Evolutionary conservation across 1,284 basidiomycete genomes (phyloP).

Genomic region (Irpex sp.): DNA sequence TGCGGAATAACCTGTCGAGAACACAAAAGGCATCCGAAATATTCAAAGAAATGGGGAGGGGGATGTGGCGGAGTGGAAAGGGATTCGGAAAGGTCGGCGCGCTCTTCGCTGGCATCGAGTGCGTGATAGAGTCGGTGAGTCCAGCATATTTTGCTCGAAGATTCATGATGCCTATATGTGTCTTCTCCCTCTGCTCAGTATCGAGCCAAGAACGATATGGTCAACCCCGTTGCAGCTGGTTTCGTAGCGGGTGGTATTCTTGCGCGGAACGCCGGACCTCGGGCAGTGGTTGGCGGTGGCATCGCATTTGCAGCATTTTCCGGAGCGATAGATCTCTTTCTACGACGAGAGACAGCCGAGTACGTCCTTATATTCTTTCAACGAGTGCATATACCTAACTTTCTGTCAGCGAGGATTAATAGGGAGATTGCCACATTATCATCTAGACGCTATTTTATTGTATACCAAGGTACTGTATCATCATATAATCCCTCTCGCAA

Average conservation of each 20-base stretch:
- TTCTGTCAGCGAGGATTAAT: conserved; percentile 11
- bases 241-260: conserved; percentile 79
- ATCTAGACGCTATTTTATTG: conserved; percentile 5
- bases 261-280: conserved; percentile 82
- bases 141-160: conserved; percentile 1
- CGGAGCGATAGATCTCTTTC: conserved; percentile 81
- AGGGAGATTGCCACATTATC: not conserved
- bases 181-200: conserved; percentile 51
- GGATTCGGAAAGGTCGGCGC: conserved; percentile 96
- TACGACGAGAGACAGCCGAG: conserved; percentile 84
- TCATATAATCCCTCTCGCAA: conserved; percentile 9
- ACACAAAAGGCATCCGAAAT: conserved; percentile 82
- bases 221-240: conserved; percentile 73
- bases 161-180: conserved; percentile 1
- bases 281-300: conserved; percentile 79
- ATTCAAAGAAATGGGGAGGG: conserved; percentile 92
- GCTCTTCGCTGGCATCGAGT: conserved; percentile 92
- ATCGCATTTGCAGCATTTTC: conserved; percentile 91
- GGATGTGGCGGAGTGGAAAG: conserved; percentile 89
- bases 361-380: conserved; percentile 39
- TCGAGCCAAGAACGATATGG: conserved; percentile 93
- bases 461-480: conserved; percentile 9
- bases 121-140: conserved; percentile 91
- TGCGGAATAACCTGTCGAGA: conserved; percentile 64
- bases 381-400: not conserved